These are phyloP conservation scores for Boletales sp. DNA, from an alignment of 768 basidiomycete species.

Conservation along the genomic window DNA sequence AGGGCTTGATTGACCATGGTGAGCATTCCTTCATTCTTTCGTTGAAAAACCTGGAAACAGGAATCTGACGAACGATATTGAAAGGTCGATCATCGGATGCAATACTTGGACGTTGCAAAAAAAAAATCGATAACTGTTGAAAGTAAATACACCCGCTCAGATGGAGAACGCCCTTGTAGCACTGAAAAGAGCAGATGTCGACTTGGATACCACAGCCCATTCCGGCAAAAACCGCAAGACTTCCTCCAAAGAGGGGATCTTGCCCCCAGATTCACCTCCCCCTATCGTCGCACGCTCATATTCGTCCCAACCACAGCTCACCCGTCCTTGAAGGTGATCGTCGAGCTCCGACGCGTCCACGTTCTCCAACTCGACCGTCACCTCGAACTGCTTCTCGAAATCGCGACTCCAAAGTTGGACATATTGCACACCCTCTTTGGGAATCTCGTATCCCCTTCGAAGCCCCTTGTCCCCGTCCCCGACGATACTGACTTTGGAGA, in stretches of 20 bases:
- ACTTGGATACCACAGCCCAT: conserved; percentile 64
- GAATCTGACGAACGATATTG: too few species aligned
- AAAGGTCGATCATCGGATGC: neutral
- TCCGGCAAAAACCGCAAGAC: conserved; percentile 58
- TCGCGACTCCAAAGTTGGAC: conserved; percentile 58
- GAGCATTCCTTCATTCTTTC: too few species aligned
- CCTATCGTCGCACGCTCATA: conserved; percentile 56
- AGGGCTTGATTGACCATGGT: too few species aligned
- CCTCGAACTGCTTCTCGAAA: conserved; percentile 53
- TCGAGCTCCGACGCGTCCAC: conserved; percentile 9
- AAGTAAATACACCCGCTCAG: conserved; percentile 6
- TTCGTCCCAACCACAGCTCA: conserved; percentile 68
- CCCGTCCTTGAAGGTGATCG: conserved; percentile 35
- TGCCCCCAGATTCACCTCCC: conserved; percentile 34
- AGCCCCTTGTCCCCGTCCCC: conserved; percentile 34
- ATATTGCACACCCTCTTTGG: conserved; percentile 33
- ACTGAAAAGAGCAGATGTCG: conserved; percentile 56
- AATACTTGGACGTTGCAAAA: neutral
- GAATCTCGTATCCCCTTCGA: conserved; percentile 41
- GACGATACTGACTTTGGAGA: conserved; percentile 40
- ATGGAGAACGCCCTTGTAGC: conserved; percentile 28
- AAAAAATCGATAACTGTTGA: neutral
- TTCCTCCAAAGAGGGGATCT: conserved; percentile 71
- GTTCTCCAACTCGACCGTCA: conserved; percentile 49
- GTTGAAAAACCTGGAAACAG: too few species aligned